phyloP scores from a whole-genome alignment of 2,329 filamentous ascomycete genomes.

The Fusarium poae region DNA sequence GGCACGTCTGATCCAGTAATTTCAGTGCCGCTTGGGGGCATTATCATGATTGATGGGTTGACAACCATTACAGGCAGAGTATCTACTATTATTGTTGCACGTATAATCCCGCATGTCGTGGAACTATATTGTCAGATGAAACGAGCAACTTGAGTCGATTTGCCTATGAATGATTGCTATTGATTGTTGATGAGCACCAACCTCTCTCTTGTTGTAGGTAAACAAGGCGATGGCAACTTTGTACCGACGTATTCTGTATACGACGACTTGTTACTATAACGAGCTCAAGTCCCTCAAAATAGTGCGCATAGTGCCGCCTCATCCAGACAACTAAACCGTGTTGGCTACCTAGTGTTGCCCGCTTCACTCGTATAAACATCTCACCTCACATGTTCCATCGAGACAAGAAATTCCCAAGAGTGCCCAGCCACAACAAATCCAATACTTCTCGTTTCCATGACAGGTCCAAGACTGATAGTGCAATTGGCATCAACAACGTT shows the following conservation, averaged over 20 bases:
- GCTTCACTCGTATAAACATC: constrained; percentile 18
- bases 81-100: constrained; percentile 4
- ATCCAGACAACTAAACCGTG: not conserved
- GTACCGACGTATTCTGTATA: not conserved
- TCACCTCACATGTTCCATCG: constrained; percentile 10
- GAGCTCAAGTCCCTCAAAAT: constrained; percentile 8
- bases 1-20: constrained; percentile 46
- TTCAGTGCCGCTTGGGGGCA: constrained; percentile 24
- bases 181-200: not conserved
- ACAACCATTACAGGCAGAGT: constrained; percentile 11
- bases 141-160: not conserved
- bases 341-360: constrained; percentile 20
- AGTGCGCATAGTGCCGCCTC: not conserved
- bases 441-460: constrained; percentile 7
- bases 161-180: not conserved
- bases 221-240: constrained; percentile 12
- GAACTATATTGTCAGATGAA: not conserved
- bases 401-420: constrained; percentile 20
- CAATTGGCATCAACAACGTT: constrained; percentile 10
- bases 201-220: not conserved
- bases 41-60: constrained; percentile 16
- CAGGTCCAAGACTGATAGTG: constrained; percentile 19
- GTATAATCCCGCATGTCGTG: not conserved
- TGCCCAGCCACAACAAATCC: constrained; percentile 30
- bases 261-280: constrained; percentile 4